Conservation (phyloP, 2,329 filamentous ascomycete genomes). For the Alternaria ventricosa region DNA sequence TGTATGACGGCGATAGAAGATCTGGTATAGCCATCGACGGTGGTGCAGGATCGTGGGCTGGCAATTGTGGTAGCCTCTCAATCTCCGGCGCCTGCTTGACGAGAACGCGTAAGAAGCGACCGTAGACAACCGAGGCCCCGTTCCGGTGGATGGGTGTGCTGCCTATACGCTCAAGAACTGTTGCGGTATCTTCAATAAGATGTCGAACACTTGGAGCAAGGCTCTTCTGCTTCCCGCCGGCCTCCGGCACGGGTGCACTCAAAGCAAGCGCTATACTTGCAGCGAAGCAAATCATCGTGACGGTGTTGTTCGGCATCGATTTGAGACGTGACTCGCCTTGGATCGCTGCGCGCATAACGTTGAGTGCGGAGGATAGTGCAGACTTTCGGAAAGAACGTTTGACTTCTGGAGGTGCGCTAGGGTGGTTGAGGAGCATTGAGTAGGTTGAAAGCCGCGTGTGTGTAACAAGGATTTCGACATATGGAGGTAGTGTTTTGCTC, state of each 20-base stretch:
- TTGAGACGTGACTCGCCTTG: slow-evolving; percentile 73
- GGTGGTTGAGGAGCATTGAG: slow-evolving; percentile 75
- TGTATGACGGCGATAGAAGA: slow-evolving; percentile 9
- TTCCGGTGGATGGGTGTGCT: slow-evolving; percentile 70
- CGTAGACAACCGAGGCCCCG: slow-evolving; percentile 68
- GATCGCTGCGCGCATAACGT: slow-evolving; percentile 75
- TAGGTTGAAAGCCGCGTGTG: slow-evolving; percentile 79
- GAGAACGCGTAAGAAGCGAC: slow-evolving; percentile 60
- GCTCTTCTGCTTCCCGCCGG: slow-evolving; percentile 28
- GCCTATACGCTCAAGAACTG: slow-evolving; percentile 72
- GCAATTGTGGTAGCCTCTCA: slow-evolving; percentile 1
- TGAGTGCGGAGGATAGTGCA: slow-evolving; percentile 73
- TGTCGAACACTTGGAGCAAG: slow-evolving; percentile 45
- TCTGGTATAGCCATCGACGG: slow-evolving; percentile 16
- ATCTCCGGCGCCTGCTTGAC: slow-evolving; percentile 38
- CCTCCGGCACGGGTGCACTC: slow-evolving; percentile 34
- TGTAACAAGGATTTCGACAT: slow-evolving; percentile 75
- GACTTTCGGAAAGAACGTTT: slow-evolving; percentile 76
- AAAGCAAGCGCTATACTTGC: slow-evolving; percentile 59
- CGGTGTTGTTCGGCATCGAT: slow-evolving; percentile 80
- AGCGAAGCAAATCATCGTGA: slow-evolving; percentile 80
- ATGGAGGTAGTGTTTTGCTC: slow-evolving; percentile 68
- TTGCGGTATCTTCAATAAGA: slow-evolving; percentile 68
- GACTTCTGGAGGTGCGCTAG: slow-evolving; percentile 72
- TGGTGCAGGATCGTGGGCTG: slow-evolving; percentile 9